These are phyloP conservation scores for Umbilicus rupestris DNA, from an alignment of 164 flowering plant species.

Conservation along the genomic window DNA sequence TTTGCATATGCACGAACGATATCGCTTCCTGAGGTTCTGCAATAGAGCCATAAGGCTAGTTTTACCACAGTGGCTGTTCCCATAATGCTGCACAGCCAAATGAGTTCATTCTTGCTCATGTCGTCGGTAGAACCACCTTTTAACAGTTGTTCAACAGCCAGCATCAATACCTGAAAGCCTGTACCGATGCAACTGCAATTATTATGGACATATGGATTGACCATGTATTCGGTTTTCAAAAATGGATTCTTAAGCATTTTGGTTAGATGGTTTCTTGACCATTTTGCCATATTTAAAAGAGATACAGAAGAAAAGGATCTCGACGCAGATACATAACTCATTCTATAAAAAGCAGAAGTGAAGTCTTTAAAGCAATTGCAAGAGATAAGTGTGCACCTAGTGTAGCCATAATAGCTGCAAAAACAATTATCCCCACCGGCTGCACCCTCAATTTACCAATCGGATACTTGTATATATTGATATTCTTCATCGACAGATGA, in stretches of 20 bases:
- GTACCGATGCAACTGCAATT: not conserved
- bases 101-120: conserved; percentile 39
- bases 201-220: not conserved
- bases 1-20: conserved; percentile 98
- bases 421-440: conserved; percentile 88
- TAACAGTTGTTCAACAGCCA: conserved; percentile 66
- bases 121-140: conserved; percentile 37
- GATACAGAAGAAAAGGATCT: not conserved
- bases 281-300: not conserved
- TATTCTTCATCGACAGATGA: conserved; percentile 75
- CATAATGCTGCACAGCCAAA: conserved; percentile 81
- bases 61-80: conserved; percentile 65
- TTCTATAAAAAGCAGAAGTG: too few relatives aligned
- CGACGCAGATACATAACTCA: not conserved
- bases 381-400: conserved; percentile 40
- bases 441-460: conserved; percentile 94
- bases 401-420: conserved; percentile 98
- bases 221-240: too few relatives aligned
- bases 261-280: not conserved
- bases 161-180: conserved; percentile 86
- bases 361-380: not conserved
- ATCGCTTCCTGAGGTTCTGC: conserved; percentile 66
- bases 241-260: too few relatives aligned
- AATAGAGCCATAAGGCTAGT: conserved; percentile 73
- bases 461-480: conserved; percentile 86